A percentile compares a stretch with the other conserved stretches of the same genome.
Evolutionary conservation across 371 early-diverging fungal genomes (phyloP).

Genomic region (Batkoa obscura): DNA sequence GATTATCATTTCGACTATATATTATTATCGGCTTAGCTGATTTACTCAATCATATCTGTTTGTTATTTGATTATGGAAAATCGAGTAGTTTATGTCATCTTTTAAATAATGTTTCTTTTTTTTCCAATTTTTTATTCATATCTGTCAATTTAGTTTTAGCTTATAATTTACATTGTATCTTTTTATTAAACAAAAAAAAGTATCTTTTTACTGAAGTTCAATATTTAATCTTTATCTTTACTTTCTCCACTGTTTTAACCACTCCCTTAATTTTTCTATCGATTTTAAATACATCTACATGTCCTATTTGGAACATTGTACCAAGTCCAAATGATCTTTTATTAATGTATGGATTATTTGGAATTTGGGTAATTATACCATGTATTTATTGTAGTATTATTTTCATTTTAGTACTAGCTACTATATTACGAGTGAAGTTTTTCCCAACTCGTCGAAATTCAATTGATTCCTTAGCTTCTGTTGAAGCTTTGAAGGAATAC

Average conservation of each 20-base stretch:
- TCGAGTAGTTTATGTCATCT: background rate
- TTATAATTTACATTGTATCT: background rate
- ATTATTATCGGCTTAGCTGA: constrained; percentile 2
- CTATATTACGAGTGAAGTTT: background rate
- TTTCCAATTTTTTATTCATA: background rate
- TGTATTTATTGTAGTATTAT: background rate
- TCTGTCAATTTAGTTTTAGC: background rate
- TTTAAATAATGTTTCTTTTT: background rate
- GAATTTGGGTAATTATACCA: background rate
- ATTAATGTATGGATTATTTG: background rate
- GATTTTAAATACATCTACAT: background rate
- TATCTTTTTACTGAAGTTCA: background rate
- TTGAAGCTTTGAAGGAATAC: background rate
- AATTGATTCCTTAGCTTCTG: background rate
- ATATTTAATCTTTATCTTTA: background rate
- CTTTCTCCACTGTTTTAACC: background rate
- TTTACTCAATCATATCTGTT: background rate
- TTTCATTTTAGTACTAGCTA: background rate
- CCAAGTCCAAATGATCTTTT: background rate
- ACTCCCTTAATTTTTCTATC: background rate
- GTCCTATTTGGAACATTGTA: background rate
- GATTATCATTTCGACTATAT: constrained; percentile 1
- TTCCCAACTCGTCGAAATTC: background rate
- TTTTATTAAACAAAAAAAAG: background rate
- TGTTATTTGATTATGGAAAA: background rate